Evolutionary conservation across 176 grass and related monocot species (phyloP), one percentile per base, ranked within the genome.

Genomic region (Eragrostis nindensis): DNA sequence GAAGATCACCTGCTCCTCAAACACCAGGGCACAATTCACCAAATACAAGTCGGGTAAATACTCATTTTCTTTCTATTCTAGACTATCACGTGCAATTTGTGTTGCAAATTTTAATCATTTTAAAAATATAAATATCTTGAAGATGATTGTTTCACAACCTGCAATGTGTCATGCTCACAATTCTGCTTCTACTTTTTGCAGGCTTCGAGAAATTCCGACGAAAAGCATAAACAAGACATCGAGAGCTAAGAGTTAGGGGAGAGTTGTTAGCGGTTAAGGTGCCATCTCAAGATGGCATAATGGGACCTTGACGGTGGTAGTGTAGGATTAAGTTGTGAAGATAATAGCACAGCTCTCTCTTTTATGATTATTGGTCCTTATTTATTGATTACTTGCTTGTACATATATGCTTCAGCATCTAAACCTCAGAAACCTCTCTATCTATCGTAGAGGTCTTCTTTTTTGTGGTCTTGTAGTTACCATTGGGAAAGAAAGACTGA

Each of bases 371-470:
- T 19, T 39, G 62, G 25, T 53, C 66, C 48, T 64, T 83, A 62
- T 87, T 87, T 76, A 77, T 90, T 80, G 47, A 90, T 95, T 90
- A 67, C 65, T 87, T 88, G 47, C 73, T 36, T 90, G 61, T 90
- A 83, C 56, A 90, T 89, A 83, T 83, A 68, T 54, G 62, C 55
- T 53, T 66, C 63, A 66, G 57, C 47, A 85, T 72, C 29, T 41
- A 71, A 64, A 43, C 72, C 57, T 82, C 26, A 21, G n/a, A 80
- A 73, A 45, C 61, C 12, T 18, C 18, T 65, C 59, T 46, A 70
- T 32, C 43, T 89, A 70, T 26, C 26, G 70, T 75, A 70, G 76
- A 38, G 41, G 54, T 26, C 11, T 62, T 41, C 30, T 15, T 1
- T 67, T 77, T 82, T 71, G 78, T 29, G 53, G 11, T 50, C 30